Conservation (phyloP, 2,329 filamentous ascomycete species). For the Nemania abortiva region DNA sequence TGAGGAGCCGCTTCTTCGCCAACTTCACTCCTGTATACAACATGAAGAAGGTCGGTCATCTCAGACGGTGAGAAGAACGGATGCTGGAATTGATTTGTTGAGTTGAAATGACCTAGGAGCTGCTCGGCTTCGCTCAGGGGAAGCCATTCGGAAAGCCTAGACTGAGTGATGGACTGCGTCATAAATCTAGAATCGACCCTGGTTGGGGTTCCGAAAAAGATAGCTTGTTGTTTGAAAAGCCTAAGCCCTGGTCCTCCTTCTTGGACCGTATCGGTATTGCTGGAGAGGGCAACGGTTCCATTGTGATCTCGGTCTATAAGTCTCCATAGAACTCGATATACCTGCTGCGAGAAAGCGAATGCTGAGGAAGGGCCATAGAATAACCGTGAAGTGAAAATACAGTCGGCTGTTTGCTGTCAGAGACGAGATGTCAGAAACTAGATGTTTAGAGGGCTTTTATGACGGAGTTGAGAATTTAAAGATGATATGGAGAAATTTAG, state of each 20-base stretch:
- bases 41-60: slow-evolving; percentile 15
- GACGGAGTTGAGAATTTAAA: no score
- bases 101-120: slow-evolving; percentile 21
- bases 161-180: neutral
- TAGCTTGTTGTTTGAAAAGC: slow-evolving; percentile 26
- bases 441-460: no score
- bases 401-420: slow-evolving; percentile 19
- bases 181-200: slow-evolving; percentile 19
- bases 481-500: no score
- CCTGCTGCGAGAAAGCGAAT: slow-evolving; percentile 32
- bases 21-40: slow-evolving; percentile 15
- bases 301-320: neutral
- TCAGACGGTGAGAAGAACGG: slow-evolving; percentile 24
- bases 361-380: slow-evolving; percentile 33
- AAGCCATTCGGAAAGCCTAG: slow-evolving; percentile 19
- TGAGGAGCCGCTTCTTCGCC: slow-evolving; percentile 10
- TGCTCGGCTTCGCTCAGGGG: slow-evolving; percentile 18
- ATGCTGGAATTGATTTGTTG: slow-evolving; percentile 22
- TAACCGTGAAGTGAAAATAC: slow-evolving; percentile 23
- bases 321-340: slow-evolving; percentile 28
- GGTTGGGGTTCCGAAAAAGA: slow-evolving; percentile 30
- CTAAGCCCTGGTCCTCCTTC: slow-evolving; percentile 28
- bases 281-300: neutral
- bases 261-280: slow-evolving; percentile 19
- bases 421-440: neutral